These are phyloP conservation scores for Gossypium ekmanianum DNA, from an alignment of 345 rosid species.

Conservation along the genomic window DNA sequence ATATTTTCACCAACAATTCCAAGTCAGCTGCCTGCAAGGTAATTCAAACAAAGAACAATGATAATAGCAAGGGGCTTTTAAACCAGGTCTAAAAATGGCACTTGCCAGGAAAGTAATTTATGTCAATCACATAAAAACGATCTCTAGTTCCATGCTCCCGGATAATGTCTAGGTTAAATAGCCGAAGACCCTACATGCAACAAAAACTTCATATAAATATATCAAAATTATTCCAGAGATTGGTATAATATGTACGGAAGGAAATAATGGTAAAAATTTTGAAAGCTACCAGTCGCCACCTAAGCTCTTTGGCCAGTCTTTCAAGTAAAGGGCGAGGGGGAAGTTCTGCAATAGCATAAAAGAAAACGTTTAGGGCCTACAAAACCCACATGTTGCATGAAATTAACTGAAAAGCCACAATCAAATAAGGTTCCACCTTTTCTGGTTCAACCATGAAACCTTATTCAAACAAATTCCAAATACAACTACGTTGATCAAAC, in stretches of 20 bases:
- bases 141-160: conserved; percentile 70
- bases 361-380: conserved; percentile 1
- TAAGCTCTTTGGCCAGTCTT: conserved; percentile 75
- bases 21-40: not conserved
- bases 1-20: not conserved
- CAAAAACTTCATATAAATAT: not conserved
- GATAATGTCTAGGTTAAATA: conserved; percentile 77
- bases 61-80: not conserved
- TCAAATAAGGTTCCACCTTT: not conserved
- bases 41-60: not conserved
- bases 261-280: not conserved
- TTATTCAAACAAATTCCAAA: not conserved
- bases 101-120: conserved; percentile 83
- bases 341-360: conserved; percentile 50
- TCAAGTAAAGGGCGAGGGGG: conserved; percentile 73
- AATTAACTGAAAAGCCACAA: not conserved
- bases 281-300: conserved; percentile 48
- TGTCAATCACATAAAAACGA: conserved; percentile 69
- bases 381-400: not conserved
- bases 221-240: not conserved
- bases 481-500: not conserved
- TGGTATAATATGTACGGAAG: not conserved
- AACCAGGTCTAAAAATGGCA: not conserved
- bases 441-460: not conserved
- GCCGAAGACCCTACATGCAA: conserved; percentile 53